A percentile compares a stretch with the other conserved stretches of the same genome.
Evolutionary conservation across 495 filamentous ascomycete species (phyloP).

Genomic region (Trichocladium uniseriatum): DNA sequence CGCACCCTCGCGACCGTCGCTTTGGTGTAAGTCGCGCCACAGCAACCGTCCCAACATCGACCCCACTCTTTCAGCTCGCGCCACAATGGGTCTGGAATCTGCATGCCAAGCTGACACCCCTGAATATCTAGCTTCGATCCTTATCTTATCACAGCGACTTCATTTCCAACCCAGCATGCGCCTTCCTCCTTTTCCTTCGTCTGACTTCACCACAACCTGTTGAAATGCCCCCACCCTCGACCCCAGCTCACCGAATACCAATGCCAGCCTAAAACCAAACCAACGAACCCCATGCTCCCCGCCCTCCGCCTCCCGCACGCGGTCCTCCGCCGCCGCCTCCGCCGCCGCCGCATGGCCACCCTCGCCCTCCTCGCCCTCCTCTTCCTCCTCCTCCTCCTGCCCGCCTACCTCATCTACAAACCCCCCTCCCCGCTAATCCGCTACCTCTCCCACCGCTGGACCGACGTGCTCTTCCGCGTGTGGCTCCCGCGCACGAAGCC

Average conservation of each 20-base stretch:
- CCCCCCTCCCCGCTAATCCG: constrained; percentile 57
- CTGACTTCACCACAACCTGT: too few species aligned
- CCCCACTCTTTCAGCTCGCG: too few species aligned
- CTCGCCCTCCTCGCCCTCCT: constrained; percentile 44
- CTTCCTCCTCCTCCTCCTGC: constrained; percentile 38
- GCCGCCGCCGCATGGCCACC: constrained; percentile 45
- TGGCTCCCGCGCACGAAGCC: constrained; percentile 42
- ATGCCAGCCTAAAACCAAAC: not conserved
- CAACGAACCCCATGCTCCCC: constrained; percentile 30
- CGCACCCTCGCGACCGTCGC: too few species aligned
- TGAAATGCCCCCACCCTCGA: too few species aligned
- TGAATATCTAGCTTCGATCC: too few species aligned
- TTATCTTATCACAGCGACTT: too few species aligned
- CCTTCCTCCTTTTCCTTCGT: too few species aligned
- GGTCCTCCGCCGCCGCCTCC: constrained; percentile 45
- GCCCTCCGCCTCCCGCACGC: constrained; percentile 39
- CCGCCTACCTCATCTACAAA: constrained; percentile 63
- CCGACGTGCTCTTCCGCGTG: constrained; percentile 66
- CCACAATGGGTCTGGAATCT: too few species aligned
- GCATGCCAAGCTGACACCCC: too few species aligned
- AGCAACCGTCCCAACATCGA: too few species aligned
- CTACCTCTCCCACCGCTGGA: constrained; percentile 60
- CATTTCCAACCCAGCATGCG: too few species aligned
- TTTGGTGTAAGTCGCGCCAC: too few species aligned
- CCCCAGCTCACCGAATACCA: not conserved